Base-by-base conservation (phyloP, 1,284 basidiomycete species). In the Tilletia horrida region DNA sequence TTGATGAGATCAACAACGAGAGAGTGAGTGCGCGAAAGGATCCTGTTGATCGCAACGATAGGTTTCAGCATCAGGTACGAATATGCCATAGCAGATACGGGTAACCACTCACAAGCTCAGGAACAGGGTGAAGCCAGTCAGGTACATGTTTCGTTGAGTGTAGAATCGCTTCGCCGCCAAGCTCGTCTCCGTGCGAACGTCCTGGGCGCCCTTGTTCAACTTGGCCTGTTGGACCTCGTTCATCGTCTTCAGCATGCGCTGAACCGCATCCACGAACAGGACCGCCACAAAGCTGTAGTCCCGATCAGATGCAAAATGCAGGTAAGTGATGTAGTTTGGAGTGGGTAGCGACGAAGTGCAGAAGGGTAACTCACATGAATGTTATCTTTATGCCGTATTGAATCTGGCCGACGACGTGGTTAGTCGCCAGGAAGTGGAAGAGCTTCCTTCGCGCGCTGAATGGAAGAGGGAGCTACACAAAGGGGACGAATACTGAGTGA, bases 1-100 rank as follows among this genome's bases (percentile, higher is more conserved):
- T 92, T 88, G 76, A 96, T 91, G 70, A 96, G 89, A 82, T 96
- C 92, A 74, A 93, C 88, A 66, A 91, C 87, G 81, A 97, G 91
- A 83, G 90, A 90, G 85, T 95, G 95, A 3, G 91, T 92, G 76
- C 93, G 89, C 8, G 92, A 90, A 73, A 97, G 88, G 76, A 96
- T 90, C 25, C 73, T 75, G 63, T 11, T 18, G 18, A 18, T 25
- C 21, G 6, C 23, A 52, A 13, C 21, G 23, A 48, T 11, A 64
- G 3, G 21, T 27, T 21, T 62, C 2, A 44, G 43, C 31, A 62
- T 18, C 25, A 14, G 25, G 35, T n/a, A 2, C 13, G 21, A 42
- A 59, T 11, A 1, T 59, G 35, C 13, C 13, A n/a, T 1, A 11
- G 43, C 43, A n/a, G 13, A 13, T n/a, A n/a, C n/a, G 43, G n/a